These are phyloP conservation scores for Colletotrichum scovillei DNA, from an alignment of 2,329 filamentous ascomycete genomes.

Conservation along the genomic window DNA sequence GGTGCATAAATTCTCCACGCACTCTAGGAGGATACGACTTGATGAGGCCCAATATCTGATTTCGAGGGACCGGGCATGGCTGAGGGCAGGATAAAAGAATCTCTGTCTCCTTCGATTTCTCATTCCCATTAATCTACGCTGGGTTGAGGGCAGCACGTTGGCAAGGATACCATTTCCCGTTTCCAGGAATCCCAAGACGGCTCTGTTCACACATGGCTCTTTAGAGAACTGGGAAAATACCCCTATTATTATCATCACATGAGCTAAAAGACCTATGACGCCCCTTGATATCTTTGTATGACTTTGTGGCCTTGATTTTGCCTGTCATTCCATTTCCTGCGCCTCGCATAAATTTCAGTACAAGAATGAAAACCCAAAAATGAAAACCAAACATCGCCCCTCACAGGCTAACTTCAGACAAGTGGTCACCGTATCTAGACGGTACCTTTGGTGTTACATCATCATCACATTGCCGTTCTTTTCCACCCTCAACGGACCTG, in stretches of 20 bases:
- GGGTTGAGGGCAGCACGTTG: conserved; percentile 8
- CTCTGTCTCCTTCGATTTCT: background rate
- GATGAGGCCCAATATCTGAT: conserved; percentile 2
- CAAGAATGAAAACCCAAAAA: background rate
- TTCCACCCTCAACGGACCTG: conserved; percentile 36
- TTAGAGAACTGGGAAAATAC: conserved; percentile 9
- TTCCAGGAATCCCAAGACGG: conserved; percentile 5
- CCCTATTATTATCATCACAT: background rate
- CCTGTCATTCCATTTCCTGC: background rate
- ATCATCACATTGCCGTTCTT: background rate
- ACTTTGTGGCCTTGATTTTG: background rate
- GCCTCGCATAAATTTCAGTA: background rate
- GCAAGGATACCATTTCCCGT: background rate
- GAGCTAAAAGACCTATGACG: background rate
- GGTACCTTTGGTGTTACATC: background rate
- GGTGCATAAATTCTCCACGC: conserved; percentile 42
- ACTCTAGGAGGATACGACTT: conserved; percentile 11
- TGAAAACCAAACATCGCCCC: background rate
- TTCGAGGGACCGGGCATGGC: conserved; percentile 11
- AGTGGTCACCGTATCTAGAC: background rate
- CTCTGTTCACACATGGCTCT: background rate
- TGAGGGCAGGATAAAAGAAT: conserved; percentile 3
- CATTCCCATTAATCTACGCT: conserved; percentile 2
- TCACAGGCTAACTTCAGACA: background rate
- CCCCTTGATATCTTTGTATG: background rate